Percentiles rank a stretch among this genome's conserved stretches.
Conservation (phyloP, 108 stramenopile genomes). For the Schizochytrium sp. region DNA sequence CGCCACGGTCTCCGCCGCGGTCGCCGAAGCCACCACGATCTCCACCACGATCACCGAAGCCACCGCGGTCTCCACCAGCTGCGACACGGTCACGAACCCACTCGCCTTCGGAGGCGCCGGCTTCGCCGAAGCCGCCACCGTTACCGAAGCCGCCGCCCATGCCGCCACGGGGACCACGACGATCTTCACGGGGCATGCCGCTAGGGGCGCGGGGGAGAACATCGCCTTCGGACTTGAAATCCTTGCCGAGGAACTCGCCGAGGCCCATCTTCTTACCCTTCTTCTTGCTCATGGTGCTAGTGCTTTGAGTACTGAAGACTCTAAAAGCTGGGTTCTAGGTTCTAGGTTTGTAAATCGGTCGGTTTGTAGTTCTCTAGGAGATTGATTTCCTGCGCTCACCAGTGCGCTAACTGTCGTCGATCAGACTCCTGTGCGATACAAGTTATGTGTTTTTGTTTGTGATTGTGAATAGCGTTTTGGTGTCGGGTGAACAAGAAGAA, state of each 20-base stretch:
- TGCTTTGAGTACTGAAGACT: no score
- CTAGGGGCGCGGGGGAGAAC: slow-evolving; percentile 18
- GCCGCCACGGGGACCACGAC: slow-evolving; percentile 12
- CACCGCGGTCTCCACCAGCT: background rate
- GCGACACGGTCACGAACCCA: slow-evolving; percentile 24
- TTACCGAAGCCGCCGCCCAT: slow-evolving; percentile 2
- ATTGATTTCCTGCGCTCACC: background rate
- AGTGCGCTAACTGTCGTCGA: background rate
- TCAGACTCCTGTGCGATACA: background rate
- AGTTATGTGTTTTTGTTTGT: no score
- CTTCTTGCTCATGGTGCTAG: slow-evolving; percentile 49
- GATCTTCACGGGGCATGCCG: slow-evolving; percentile 59
- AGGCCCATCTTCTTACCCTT: slow-evolving; percentile 58
- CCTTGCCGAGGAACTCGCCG: slow-evolving; percentile 30
- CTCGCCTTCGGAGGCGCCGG: slow-evolving; percentile 14
- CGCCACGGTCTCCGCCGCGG: background rate
- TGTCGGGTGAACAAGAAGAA: no score
- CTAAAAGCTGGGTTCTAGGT: no score
- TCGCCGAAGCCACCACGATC: slow-evolving; percentile 2
- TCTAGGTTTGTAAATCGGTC: no score
- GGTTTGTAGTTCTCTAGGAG: background rate
- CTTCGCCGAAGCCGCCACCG: slow-evolving; percentile 35
- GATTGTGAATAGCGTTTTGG: no score
- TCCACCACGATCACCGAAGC: slow-evolving; percentile 20
- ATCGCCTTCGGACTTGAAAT: slow-evolving; percentile 5